Evolutionary conservation across 768 basidiomycete species (phyloP).

Genomic region (Solioccasus polychromus): DNA sequence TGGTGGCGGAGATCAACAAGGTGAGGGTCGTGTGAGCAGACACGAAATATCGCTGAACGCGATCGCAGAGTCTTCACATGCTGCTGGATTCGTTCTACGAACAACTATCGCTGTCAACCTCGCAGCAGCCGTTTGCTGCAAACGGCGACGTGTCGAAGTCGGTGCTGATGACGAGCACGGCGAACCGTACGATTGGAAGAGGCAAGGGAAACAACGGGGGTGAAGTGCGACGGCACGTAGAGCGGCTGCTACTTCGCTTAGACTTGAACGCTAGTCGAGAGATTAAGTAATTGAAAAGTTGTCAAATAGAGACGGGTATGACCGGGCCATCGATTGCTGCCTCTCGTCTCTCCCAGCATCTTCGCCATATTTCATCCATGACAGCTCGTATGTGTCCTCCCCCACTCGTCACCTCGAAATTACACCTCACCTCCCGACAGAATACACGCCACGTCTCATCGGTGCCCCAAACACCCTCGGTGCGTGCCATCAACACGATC

Average conservation of each 20-base stretch:
- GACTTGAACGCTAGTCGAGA: conserved; percentile 94
- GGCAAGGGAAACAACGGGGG: conserved; percentile 55
- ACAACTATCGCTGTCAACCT: conserved; percentile 71
- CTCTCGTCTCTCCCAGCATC: conserved; percentile 59
- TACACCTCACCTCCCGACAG: conserved; percentile 39
- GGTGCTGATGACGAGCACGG: conserved; percentile 54
- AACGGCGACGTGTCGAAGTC: conserved; percentile 74
- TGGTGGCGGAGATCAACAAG: conserved; percentile 77
- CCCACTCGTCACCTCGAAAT: background rate
- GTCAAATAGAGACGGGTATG: too few species aligned
- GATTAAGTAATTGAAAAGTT: too few species aligned
- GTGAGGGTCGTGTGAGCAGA: conserved; percentile 35
- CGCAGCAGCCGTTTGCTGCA: conserved; percentile 64
- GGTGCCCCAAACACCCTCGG: conserved; percentile 93
- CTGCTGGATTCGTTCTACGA: conserved; percentile 78
- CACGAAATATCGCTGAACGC: background rate
- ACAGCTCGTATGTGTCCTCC: conserved; percentile 8
- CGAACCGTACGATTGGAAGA: conserved; percentile 48
- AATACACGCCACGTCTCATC: conserved; percentile 72
- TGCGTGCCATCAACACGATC: conserved; percentile 34
- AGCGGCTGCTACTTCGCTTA: conserved; percentile 74
- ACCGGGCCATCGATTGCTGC: conserved; percentile 3
- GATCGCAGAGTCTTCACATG: conserved; percentile 60
- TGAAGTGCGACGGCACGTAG: conserved; percentile 75
- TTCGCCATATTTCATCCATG: conserved; percentile 58